Percentiles rank a stretch among this genome's conserved stretches.
Evolutionary conservation across 2,329 filamentous ascomycete species (phyloP).

Genomic region (Magnaporthiopsis incrustans): DNA sequence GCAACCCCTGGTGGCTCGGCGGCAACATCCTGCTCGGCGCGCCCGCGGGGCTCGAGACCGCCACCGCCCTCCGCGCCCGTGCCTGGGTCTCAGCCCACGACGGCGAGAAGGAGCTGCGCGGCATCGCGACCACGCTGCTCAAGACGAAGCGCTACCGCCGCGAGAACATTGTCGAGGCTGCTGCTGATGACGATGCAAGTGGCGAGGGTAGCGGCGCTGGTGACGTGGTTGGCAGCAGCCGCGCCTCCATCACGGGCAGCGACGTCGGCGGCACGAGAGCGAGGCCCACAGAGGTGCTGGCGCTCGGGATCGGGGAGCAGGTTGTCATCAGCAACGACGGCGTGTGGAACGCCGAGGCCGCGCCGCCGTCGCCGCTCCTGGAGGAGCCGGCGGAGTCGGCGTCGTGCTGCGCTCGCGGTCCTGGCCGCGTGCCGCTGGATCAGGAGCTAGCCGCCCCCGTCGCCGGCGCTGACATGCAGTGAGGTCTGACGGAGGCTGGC

Average conservation of each 20-base stretch:
- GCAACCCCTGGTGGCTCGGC: conserved; percentile 54
- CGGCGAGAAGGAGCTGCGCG: conserved; percentile 47
- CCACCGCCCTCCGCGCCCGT: conserved; percentile 41
- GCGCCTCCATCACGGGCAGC: conserved; percentile 1
- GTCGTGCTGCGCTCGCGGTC: neutral
- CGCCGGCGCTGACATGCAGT: neutral
- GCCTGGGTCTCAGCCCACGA: conserved; percentile 57
- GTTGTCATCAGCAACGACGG: conserved; percentile 33
- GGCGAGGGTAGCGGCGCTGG: neutral
- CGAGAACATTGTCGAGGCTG: conserved; percentile 32
- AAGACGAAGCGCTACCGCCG: conserved; percentile 34
- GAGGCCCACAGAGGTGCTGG: conserved; percentile 31
- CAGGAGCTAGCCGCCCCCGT: neutral
- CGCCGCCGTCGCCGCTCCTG: neutral
- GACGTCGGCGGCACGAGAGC: conserved; percentile 2
- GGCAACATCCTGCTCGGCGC: conserved; percentile 49
- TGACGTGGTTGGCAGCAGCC: neutral
- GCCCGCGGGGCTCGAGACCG: conserved; percentile 49
- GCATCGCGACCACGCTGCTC: conserved; percentile 42
- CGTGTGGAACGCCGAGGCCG: conserved; percentile 17
- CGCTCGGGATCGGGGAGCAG: conserved; percentile 34
- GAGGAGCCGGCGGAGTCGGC: conserved; percentile 8
- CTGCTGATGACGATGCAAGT: neutral
- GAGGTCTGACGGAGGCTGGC: neutral
- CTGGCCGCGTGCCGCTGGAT: neutral